Evolutionary conservation across 352 stramenopile genomes (phyloP).

Genomic region (Globisporangium parvum): DNA sequence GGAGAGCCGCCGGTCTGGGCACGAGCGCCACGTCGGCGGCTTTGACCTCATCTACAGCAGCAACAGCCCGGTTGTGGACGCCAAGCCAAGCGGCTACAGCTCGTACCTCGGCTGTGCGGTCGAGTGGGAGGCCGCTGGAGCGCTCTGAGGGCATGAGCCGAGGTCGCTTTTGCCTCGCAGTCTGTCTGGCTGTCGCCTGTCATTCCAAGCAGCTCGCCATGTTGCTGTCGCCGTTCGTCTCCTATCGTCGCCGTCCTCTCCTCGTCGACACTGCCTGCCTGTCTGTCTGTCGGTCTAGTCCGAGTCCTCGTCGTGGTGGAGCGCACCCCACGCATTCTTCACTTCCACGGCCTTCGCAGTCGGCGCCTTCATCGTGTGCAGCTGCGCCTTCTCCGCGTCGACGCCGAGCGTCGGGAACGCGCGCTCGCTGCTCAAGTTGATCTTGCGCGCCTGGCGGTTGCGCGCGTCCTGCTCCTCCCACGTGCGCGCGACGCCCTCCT

Average conservation of each 20-base stretch:
- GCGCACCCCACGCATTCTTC: slow-evolving; percentile 67
- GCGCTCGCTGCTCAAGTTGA: slow-evolving; percentile 69
- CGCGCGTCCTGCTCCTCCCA: slow-evolving; percentile 75
- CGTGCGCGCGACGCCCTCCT: slow-evolving; percentile 51
- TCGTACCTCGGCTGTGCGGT: slow-evolving; percentile 59
- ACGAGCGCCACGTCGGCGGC: slow-evolving; percentile 47
- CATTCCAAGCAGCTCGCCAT: not conserved
- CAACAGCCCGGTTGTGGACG: slow-evolving; percentile 27
- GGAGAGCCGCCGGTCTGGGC: slow-evolving; percentile 36
- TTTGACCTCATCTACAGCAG: slow-evolving; percentile 70
- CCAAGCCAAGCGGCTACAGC: slow-evolving; percentile 42
- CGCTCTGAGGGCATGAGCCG: no score
- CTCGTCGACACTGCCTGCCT: not conserved
- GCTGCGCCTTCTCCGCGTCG: slow-evolving; percentile 37
- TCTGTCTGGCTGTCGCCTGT: not conserved
- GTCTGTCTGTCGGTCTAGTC: slow-evolving; percentile 20
- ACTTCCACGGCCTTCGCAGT: slow-evolving; percentile 52
- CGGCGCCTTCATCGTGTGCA: slow-evolving; percentile 64
- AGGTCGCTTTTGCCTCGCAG: no score
- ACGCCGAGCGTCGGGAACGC: slow-evolving; percentile 70
- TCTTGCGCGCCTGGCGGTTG: slow-evolving; percentile 45
- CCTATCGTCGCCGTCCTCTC: not conserved
- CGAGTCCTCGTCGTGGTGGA: slow-evolving; percentile 57
- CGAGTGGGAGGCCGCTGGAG: slow-evolving; percentile 8
- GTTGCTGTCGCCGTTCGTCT: no score